A percentile compares a stretch with the other conserved stretches of the same genome.
These are phyloP conservation scores for Brassica juncea DNA, from an alignment of 345 rosid genomes.

Conservation along the genomic window DNA sequence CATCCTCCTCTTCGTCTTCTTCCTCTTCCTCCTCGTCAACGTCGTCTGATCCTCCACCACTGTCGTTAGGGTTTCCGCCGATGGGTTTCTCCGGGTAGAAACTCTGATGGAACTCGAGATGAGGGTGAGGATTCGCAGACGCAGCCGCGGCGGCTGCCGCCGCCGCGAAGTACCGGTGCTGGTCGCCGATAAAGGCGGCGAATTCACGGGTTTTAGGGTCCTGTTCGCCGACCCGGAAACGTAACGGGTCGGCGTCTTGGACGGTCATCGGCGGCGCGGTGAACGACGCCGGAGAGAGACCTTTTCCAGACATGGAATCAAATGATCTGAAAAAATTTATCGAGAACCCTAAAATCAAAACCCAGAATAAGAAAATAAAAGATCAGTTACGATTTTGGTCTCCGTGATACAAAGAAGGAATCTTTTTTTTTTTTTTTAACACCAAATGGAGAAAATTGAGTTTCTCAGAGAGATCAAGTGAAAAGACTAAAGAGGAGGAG, in stretches of 20 bases:
- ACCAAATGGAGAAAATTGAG: neutral
- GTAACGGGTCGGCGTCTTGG: slow-evolving; percentile 45
- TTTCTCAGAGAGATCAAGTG: slow-evolving; percentile 13
- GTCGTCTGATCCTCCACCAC: slow-evolving; percentile 43
- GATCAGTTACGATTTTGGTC: no score
- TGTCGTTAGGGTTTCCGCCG: slow-evolving; percentile 27
- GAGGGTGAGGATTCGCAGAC: slow-evolving; percentile 29
- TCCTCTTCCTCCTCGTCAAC: slow-evolving; percentile 28
- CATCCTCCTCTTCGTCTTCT: slow-evolving; percentile 40
- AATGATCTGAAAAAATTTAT: neutral
- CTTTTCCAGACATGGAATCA: slow-evolving; percentile 38
- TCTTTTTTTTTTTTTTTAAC: neutral
- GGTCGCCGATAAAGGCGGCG: slow-evolving; percentile 39
- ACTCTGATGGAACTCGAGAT: slow-evolving; percentile 36
- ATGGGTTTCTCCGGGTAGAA: slow-evolving; percentile 39
- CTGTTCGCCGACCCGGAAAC: slow-evolving; percentile 40
- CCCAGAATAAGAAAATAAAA: neutral
- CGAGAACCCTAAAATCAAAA: neutral
- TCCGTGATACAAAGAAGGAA: slow-evolving; percentile 2
- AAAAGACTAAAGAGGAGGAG: slow-evolving; percentile 22
- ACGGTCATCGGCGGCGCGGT: slow-evolving; percentile 30
- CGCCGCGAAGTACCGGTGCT: slow-evolving; percentile 39
- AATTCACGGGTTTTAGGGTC: slow-evolving; percentile 44
- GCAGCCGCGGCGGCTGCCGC: slow-evolving; percentile 43
- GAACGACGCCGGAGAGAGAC: slow-evolving; percentile 25